These are phyloP conservation scores for Tricholoma matsutake DNA, from an alignment of 768 basidiomycete genomes.

Conservation along the genomic window DNA sequence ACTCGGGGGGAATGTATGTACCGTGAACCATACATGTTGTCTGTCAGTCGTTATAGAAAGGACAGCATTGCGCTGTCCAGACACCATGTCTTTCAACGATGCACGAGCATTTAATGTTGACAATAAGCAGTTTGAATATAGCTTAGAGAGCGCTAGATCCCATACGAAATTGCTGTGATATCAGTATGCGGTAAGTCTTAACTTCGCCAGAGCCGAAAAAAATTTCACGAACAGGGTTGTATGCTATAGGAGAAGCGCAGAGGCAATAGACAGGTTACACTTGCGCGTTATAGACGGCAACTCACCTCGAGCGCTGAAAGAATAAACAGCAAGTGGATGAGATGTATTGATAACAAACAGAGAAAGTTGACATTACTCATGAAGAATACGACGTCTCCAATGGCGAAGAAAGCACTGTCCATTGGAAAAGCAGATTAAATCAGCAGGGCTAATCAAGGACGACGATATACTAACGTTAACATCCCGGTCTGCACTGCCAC, in stretches of 20 bases:
- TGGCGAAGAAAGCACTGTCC: constrained; percentile 36
- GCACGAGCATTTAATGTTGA: constrained; percentile 47
- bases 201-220: not conserved
- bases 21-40: constrained; percentile 9
- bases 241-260: constrained; percentile 23
- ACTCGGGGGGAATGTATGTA: not conserved
- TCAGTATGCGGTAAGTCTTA: not conserved
- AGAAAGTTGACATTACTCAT: constrained; percentile 30
- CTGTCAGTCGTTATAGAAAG: constrained; percentile 11
- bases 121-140: constrained; percentile 47
- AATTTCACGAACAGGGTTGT: constrained; percentile 38
- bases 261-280: not conserved
- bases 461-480: constrained; percentile 26
- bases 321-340: not conserved
- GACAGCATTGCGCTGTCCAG: constrained; percentile 14
- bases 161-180: constrained; percentile 43
- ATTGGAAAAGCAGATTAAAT: not conserved
- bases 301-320: not conserved
- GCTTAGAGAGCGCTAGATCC: constrained; percentile 45
- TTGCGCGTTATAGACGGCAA: not conserved
- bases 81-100: constrained; percentile 26
- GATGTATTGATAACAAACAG: not conserved
- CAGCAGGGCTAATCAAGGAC: not conserved
- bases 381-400: constrained; percentile 44
- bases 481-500: constrained; percentile 45